Conservation (phyloP, 805 yeast species). For the Ogataea trehalophila region DNA sequence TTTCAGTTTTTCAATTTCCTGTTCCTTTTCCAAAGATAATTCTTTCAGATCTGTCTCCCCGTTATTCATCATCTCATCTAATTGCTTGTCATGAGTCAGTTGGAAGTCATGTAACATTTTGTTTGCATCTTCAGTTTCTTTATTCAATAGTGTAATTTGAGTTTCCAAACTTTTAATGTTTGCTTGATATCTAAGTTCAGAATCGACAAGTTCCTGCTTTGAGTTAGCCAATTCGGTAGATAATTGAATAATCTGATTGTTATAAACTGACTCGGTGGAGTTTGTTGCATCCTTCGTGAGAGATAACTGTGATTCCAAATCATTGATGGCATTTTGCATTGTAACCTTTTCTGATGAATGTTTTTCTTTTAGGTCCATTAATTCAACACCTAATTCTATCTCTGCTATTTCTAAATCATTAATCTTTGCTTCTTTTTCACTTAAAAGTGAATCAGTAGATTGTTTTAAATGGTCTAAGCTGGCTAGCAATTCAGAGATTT, state of each 20-base stretch:
- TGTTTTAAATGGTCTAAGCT: background rate
- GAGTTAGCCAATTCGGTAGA: too few species aligned
- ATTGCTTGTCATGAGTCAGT: constrained; percentile 14
- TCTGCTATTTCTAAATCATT: background rate
- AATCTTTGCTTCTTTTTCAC: background rate
- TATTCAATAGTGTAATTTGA: constrained; percentile 5
- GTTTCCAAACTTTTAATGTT: background rate
- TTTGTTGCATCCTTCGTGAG: too few species aligned
- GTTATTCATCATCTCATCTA: constrained; percentile 1
- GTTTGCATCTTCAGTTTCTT: constrained; percentile 13
- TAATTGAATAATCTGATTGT: too few species aligned
- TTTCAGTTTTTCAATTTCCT: background rate
- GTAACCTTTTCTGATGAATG: too few species aligned
- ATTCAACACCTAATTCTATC: background rate
- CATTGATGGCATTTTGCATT: background rate
- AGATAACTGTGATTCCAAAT: background rate
- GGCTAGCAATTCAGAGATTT: background rate
- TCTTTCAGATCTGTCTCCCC: constrained; percentile 1
- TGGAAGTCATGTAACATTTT: constrained; percentile 14
- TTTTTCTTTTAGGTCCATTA: background rate
- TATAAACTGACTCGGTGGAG: too few species aligned
- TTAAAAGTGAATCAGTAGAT: too few species aligned
- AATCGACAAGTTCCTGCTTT: too few species aligned
- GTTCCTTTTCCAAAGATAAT: background rate
- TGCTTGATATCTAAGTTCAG: too few species aligned